These are phyloP conservation scores for Globisporangium rhizosaccharum DNA, from an alignment of 352 stramenopile genomes.

Conservation along the genomic window DNA sequence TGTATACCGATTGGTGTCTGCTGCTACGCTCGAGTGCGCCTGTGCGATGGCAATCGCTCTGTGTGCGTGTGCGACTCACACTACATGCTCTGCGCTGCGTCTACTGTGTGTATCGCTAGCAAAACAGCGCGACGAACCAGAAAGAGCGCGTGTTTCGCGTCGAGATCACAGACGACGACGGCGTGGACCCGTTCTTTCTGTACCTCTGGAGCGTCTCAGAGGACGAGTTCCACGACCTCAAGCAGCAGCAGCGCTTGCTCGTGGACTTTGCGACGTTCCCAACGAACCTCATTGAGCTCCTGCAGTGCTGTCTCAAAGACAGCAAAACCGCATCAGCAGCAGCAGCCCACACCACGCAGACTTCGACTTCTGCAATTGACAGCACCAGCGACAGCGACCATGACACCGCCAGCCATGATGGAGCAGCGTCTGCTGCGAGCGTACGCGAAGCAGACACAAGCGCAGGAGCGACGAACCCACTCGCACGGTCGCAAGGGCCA, in stretches of 20 bases:
- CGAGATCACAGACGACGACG: conserved; percentile 91
- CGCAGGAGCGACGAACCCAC: conserved; percentile 13
- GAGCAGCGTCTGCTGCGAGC: conserved; percentile 1
- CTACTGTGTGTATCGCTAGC: conserved; percentile 18
- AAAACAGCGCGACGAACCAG: conserved; percentile 71
- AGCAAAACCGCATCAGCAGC: conserved; percentile 30
- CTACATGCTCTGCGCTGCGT: neutral
- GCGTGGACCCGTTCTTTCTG: conserved; percentile 89
- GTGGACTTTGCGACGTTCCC: conserved; percentile 93
- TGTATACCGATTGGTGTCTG: neutral
- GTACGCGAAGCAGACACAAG: conserved; percentile 6
- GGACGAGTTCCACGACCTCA: conserved; percentile 93
- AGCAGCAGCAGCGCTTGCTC: conserved; percentile 90
- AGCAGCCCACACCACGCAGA: neutral
- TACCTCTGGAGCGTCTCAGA: conserved; percentile 92
- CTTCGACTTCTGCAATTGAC: neutral
- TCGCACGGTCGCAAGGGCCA: conserved; percentile 58
- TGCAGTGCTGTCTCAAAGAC: conserved; percentile 85
- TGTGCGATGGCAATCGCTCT: neutral
- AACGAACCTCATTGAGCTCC: conserved; percentile 89
- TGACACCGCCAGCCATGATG: conserved; percentile 5
- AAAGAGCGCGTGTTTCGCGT: conserved; percentile 89
- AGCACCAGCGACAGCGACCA: neutral
- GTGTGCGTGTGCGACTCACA: neutral
- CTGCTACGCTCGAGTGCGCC: neutral